Conservation (phyloP, 768 basidiomycete genomes). For the Boletus speciosus region DNA sequence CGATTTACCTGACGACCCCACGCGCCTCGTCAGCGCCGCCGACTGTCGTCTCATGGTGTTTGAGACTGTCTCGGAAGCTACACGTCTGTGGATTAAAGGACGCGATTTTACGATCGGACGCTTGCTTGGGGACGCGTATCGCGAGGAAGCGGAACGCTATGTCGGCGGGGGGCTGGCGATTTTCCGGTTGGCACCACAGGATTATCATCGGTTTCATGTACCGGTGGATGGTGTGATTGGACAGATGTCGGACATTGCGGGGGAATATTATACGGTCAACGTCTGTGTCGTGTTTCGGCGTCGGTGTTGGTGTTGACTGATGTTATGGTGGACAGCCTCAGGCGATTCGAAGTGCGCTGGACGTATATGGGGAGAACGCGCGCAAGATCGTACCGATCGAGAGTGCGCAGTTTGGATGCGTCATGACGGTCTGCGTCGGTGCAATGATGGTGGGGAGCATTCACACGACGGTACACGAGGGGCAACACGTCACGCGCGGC, state of each 20-base stretch:
- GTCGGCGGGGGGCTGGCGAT: conserved; percentile 81
- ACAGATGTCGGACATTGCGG: conserved; percentile 74
- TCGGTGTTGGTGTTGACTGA: neutral
- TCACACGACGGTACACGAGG: conserved; percentile 80
- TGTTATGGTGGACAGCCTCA: conserved; percentile 56
- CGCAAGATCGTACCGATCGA: conserved; percentile 92
- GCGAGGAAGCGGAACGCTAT: conserved; percentile 65
- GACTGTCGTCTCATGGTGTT: conserved; percentile 98
- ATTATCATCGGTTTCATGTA: conserved; percentile 92
- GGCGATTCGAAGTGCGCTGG: conserved; percentile 85
- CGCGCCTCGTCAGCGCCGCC: conserved; percentile 80
- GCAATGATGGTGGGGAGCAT: conserved; percentile 97
- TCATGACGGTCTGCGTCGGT: conserved; percentile 89
- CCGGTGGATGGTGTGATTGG: conserved; percentile 86
- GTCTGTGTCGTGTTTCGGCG: conserved; percentile 43
- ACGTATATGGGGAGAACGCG: conserved; percentile 93
- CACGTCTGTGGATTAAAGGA: conserved; percentile 94
- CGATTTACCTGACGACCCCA: conserved; percentile 68
- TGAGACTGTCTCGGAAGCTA: conserved; percentile 81
- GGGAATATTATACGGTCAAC: conserved; percentile 97
- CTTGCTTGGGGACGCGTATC: conserved; percentile 78
- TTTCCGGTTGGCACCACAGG: conserved; percentile 90
- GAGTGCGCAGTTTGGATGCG: conserved; percentile 82
- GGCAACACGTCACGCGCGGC: conserved; percentile 73
- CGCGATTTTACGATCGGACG: conserved; percentile 83